Base-by-base conservation (phyloP, 208 protist species). In the Angomonas deanei region DNA sequence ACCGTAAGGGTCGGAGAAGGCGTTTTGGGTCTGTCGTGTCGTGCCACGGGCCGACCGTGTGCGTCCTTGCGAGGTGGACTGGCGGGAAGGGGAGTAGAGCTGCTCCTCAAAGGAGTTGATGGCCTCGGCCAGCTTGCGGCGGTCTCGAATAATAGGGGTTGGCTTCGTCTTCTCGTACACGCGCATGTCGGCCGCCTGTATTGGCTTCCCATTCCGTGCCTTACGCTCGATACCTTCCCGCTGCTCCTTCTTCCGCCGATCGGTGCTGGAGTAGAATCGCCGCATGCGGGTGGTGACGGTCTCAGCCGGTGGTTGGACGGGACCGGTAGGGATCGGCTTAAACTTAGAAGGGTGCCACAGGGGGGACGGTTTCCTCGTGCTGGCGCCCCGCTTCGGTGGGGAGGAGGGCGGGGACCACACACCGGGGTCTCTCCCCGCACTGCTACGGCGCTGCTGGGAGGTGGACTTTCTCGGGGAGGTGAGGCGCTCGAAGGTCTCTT, bases 211-310 rank as follows among this genome's bases (percentile, higher is more conserved):
- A 19, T 34, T 48, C 34, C 39, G 39, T 4, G 63, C 50, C 21
- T 50, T 24, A 1, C 53, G 63, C 34, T 68, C 63, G 11, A 42
- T 49, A 30, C 34, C 31, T 21, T 33, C 63, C 5, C 34, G 56
- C 53, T 38, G 49, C 39, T 68, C 63, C 4, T 30, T 39, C 39
- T 33, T 23, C 39, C 11, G 36, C 8, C 63, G 63, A 13, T 27
- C 15, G 50, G 57, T 49, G 2, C 19, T 6, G 23, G 50, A 46
- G 30, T 68, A 39, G 63, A 68, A 68, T 19, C 34, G 52, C 1
- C 63, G 63, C 33, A 68, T 48, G 23, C 63, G 63, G 30, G 50
- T 61, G 24, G 63, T 61, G 23, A 56, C 31, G 13, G 63, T 68
- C 52, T 58, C 15, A 19, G 52, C 17, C 19, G 49, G 49, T 3